Evolutionary conservation across 352 stramenopile species (phyloP).

Genomic region (Globisporangium okanoganense): DNA sequence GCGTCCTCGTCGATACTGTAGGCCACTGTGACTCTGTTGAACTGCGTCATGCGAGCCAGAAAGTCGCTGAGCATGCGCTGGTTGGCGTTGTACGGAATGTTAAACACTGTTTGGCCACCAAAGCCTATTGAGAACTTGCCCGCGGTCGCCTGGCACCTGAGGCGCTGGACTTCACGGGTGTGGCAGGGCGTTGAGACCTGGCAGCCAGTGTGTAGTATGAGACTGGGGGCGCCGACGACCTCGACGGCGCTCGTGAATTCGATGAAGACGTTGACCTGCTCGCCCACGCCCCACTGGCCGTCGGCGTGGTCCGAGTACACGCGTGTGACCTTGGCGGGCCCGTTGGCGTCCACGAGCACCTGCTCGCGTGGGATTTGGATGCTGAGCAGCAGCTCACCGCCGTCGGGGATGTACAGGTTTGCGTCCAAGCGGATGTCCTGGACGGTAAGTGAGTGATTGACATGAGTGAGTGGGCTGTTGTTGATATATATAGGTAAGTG

Average conservation of each 20-base stretch:
- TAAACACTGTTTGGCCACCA: slow-evolving; percentile 41
- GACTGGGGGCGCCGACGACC: slow-evolving; percentile 39
- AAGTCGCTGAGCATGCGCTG: slow-evolving; percentile 39
- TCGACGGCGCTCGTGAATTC: slow-evolving; percentile 71
- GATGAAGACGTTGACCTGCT: slow-evolving; percentile 57
- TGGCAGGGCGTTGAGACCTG: slow-evolving; percentile 36
- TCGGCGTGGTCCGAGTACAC: slow-evolving; percentile 54
- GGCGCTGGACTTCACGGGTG: slow-evolving; percentile 52
- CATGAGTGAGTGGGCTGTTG: neutral
- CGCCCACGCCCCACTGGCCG: slow-evolving; percentile 51
- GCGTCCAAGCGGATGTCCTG: slow-evolving; percentile 60
- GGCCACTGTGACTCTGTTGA: slow-evolving; percentile 50
- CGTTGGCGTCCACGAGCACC: slow-evolving; percentile 43
- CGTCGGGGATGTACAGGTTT: slow-evolving; percentile 71
- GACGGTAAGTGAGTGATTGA: neutral
- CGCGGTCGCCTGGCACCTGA: slow-evolving; percentile 53
- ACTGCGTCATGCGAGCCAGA: slow-evolving; percentile 56
- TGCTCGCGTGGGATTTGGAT: slow-evolving; percentile 60
- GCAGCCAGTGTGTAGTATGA: slow-evolving; percentile 58
- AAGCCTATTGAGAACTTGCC: slow-evolving; percentile 70
- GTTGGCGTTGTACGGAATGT: slow-evolving; percentile 64
- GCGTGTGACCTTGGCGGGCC: slow-evolving; percentile 54
- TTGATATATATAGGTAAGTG: neutral
- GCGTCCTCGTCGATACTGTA: slow-evolving; percentile 57
- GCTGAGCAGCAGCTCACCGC: slow-evolving; percentile 53